Evolutionary conservation across 805 yeast species (phyloP).

Genomic region (Cyberlindnera mississippiensis): DNA sequence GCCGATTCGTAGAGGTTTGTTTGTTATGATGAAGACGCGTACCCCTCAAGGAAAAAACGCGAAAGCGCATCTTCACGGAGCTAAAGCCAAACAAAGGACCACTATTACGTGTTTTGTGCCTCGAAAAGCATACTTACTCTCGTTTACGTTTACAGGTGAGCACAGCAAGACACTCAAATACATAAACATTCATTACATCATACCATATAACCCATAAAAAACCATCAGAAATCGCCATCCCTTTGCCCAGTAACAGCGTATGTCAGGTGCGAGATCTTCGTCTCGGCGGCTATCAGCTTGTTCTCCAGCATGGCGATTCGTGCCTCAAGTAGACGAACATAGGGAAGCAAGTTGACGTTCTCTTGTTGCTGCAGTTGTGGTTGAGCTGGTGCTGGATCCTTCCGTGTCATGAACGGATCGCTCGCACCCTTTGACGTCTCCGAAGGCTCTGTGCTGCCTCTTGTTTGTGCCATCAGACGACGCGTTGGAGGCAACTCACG

Average conservation of each 20-base stretch:
- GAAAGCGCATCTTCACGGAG: too few species aligned
- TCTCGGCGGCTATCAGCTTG: constrained; percentile 19
- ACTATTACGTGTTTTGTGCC: too few species aligned
- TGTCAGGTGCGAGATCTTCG: constrained; percentile 19
- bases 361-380: background rate
- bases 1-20: too few species aligned
- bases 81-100: too few species aligned
- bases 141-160: too few species aligned
- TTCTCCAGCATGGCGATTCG: constrained; percentile 21
- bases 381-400: too few species aligned
- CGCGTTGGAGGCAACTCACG: background rate
- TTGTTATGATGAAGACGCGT: too few species aligned
- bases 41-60: too few species aligned
- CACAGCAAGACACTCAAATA: background rate
- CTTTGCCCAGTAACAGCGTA: constrained; percentile 14
- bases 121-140: too few species aligned
- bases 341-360: constrained; percentile 15
- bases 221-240: background rate
- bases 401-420: background rate
- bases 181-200: background rate
- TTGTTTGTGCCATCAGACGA: background rate
- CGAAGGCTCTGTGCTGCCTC: too few species aligned
- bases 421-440: background rate
- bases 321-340: constrained; percentile 23
- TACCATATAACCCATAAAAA: background rate